Base-by-base conservation (phyloP, 768 basidiomycete genomes). In the Lentinula sp. region DNA sequence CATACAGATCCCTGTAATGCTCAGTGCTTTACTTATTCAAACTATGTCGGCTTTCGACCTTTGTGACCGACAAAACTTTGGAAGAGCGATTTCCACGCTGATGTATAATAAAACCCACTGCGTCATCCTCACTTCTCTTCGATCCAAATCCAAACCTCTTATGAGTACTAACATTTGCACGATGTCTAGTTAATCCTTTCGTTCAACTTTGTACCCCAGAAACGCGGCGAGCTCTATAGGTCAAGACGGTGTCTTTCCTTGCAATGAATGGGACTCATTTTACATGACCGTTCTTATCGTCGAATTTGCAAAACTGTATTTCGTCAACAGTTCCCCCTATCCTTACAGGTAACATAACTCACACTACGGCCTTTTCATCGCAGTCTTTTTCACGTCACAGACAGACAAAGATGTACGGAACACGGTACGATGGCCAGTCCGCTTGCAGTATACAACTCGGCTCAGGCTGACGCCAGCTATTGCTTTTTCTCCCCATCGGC, bases 261-360 rank as follows among this genome's bases (percentile, higher is more conserved):
- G n/a, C 28, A 51, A 31, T 15, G 15, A 34, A 51, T 51, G 21
- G 6, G 31, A 11, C 31, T n/a, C 31, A 31, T 51, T 51, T 5
- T 51, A 32, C 50, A 35, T 8, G 55, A 43, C 55, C 55, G 55
- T 56, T 56, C 55, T 31, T 43, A 43, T 56, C 55, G 55, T 56
- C 55, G 40, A 56, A 32, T 42, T 40, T 56, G 42, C 50, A 50
- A 28, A 18, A 37, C n/a, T 53, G 34, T 1, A 53, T n/a, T 55
- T 42, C 23, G 15, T 43, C 37, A 45, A 56, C 40, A 40, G 13
- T 28, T 34, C 39, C 5, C 39, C 39, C 16, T n/a, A 46, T 46
- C 23, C 18, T 46, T 46, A 21, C 45, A 46, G 45, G 18, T 46
- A 40, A 28, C 55, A 56, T 21, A 54, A 39, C 16, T 7, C 13